phyloP scores from a whole-genome alignment of 495 filamentous ascomycete genomes.

The Penicillium pulvis region DNA sequence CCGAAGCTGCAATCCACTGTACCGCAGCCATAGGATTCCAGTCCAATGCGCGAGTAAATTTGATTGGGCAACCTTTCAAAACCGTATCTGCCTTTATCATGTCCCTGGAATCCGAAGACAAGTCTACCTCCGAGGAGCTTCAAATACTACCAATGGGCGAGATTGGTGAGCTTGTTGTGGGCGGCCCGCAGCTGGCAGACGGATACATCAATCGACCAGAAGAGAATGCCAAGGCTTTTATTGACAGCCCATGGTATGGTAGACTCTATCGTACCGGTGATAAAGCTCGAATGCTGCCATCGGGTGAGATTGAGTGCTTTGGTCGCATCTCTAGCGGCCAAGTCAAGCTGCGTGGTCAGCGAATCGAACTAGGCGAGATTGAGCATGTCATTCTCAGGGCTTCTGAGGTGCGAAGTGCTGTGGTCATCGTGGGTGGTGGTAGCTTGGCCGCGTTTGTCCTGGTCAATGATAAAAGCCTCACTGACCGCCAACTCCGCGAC shows the following conservation, averaged over 20 bases:
- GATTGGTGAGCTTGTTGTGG: conserved; percentile 80
- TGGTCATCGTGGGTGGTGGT: conserved; percentile 60
- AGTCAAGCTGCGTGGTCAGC: conserved; percentile 79
- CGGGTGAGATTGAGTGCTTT: conserved; percentile 76
- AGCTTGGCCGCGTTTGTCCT: conserved; percentile 71
- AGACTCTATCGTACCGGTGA: conserved; percentile 82
- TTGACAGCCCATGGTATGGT: conserved; percentile 54
- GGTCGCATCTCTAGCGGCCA: conserved; percentile 77
- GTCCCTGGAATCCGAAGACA: conserved; percentile 33
- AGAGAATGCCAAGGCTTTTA: conserved; percentile 67
- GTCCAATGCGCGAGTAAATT: conserved; percentile 53
- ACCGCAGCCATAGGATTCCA: conserved; percentile 54
- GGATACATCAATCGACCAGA: conserved; percentile 80
- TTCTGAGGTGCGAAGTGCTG: conserved; percentile 52
- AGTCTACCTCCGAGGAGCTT: conserved; percentile 28
- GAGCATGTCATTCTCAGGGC: conserved; percentile 66
- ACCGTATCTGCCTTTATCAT: conserved; percentile 78
- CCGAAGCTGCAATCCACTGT: conserved; percentile 81
- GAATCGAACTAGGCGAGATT: conserved; percentile 82
- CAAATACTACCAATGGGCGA: conserved; percentile 66
- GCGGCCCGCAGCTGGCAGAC: conserved; percentile 73
- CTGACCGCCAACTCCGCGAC: conserved; percentile 46
- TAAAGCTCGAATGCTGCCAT: conserved; percentile 64
- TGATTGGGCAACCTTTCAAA: conserved; percentile 72
- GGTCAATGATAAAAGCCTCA: conserved; percentile 30